Conservation (phyloP, 495 filamentous ascomycete species). For the Aspergillus incahuasiensis region DNA sequence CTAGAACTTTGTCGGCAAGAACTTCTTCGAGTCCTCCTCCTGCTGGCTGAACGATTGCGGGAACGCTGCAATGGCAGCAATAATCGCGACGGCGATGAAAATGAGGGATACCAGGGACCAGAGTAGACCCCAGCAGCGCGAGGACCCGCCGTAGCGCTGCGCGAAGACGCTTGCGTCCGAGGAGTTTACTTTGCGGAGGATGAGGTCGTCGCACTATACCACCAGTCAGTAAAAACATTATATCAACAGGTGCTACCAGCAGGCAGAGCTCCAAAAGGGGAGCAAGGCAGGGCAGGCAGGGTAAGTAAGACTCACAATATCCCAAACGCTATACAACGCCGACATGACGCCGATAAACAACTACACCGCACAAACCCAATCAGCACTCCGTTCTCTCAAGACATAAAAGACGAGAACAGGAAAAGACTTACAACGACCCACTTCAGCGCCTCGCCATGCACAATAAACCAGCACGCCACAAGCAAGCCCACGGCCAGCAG, state of each 20-base stretch:
- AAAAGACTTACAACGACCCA: constrained; percentile 57
- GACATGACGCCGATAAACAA: constrained; percentile 81
- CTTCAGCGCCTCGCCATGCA: constrained; percentile 64
- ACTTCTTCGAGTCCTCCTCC: constrained; percentile 61
- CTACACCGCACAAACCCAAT: too few relatives aligned
- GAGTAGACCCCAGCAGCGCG: constrained; percentile 76
- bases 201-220: constrained; percentile 67
- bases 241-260: too few relatives aligned
- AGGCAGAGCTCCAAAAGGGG: background rate
- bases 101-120: constrained; percentile 67
- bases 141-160: constrained; percentile 69
- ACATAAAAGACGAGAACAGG: background rate
- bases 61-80: constrained; percentile 72
- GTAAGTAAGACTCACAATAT: constrained; percentile 56
- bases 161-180: constrained; percentile 81
- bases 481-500: constrained; percentile 64
- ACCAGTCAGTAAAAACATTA: background rate
- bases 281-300: background rate
- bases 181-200: constrained; percentile 73
- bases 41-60: constrained; percentile 63
- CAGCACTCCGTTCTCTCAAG: too few relatives aligned
- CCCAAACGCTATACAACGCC: constrained; percentile 73
- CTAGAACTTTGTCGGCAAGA: constrained; percentile 49
- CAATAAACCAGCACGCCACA: constrained; percentile 76
- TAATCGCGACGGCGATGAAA: constrained; percentile 67